A percentile compares a stretch with the other conserved stretches of the same genome.
Conservation (phyloP, 768 basidiomycete genomes). For the Calocybe gangraenosa region DNA sequence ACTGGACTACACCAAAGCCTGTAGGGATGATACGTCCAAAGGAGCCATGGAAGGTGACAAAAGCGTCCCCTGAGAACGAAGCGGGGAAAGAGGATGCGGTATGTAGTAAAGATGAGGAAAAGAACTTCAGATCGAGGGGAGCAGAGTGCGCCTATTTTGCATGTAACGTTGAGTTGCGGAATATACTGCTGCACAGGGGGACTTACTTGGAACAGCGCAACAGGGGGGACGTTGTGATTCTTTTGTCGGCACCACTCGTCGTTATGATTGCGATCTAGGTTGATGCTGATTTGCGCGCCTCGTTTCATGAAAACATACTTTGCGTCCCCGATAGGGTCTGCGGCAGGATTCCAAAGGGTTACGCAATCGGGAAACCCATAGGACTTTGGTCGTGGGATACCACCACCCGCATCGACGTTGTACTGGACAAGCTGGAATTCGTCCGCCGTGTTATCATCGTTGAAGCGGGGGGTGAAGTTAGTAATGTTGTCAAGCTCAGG, state of each 20-base stretch:
- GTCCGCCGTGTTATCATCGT: slow-evolving; percentile 42
- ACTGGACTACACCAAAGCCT: slow-evolving; percentile 41
- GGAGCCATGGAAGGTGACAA: slow-evolving; percentile 44
- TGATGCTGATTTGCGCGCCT: slow-evolving; percentile 36
- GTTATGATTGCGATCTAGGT: slow-evolving; percentile 24
- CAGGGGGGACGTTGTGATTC: slow-evolving; percentile 32
- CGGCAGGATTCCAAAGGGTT: slow-evolving; percentile 36
- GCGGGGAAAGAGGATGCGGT: slow-evolving; percentile 22
- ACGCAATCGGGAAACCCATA: slow-evolving; percentile 42
- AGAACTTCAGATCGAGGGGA: slow-evolving; percentile 43
- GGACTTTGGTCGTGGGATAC: slow-evolving; percentile 13
- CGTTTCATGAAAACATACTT: slow-evolving; percentile 24
- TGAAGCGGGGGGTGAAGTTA: slow-evolving; percentile 30
- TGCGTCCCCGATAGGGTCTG: slow-evolving; percentile 34
- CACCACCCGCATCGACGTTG: background rate
- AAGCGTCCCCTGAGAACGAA: slow-evolving; percentile 27
- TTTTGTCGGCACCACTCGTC: slow-evolving; percentile 29
- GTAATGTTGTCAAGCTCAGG: slow-evolving; percentile 36
- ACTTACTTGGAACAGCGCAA: slow-evolving; percentile 33
- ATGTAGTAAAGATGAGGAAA: slow-evolving; percentile 9
- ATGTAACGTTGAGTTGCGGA: background rate
- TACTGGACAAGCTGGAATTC: slow-evolving; percentile 18
- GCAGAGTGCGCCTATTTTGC: slow-evolving; percentile 36
- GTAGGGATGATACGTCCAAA: slow-evolving; percentile 35
- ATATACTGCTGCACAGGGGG: no score